These are phyloP conservation scores for Mucor velutinosus DNA, from an alignment of 371 early-diverging fungal species.

Conservation along the genomic window DNA sequence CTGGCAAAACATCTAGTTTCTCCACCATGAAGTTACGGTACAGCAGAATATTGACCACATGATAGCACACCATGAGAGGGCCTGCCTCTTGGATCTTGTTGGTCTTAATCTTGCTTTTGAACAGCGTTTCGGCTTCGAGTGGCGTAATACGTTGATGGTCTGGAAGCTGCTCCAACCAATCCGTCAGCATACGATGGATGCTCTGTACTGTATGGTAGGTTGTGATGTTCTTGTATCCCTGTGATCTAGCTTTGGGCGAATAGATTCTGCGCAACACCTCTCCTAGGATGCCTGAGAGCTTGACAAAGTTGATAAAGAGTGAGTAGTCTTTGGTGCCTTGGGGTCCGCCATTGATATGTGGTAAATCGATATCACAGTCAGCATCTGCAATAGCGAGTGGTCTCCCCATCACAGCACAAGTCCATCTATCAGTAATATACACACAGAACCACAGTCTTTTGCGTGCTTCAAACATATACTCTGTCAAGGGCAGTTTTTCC, in stretches of 20 bases:
- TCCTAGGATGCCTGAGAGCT: slow-evolving; percentile 45
- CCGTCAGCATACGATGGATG: slow-evolving; percentile 33
- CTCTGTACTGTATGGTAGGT: slow-evolving; percentile 33
- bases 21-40: slow-evolving; percentile 54
- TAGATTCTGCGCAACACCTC: slow-evolving; percentile 46
- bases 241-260: slow-evolving; percentile 44
- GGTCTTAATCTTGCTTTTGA: slow-evolving; percentile 6
- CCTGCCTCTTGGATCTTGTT: slow-evolving; percentile 32
- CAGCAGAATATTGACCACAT: slow-evolving; percentile 47
- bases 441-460: slow-evolving; percentile 47
- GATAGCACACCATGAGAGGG: slow-evolving; percentile 50
- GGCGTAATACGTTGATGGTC: slow-evolving; percentile 27
- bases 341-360: slow-evolving; percentile 18
- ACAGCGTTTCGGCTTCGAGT: slow-evolving; percentile 8
- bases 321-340: slow-evolving; percentile 28
- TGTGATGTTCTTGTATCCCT: slow-evolving; percentile 25
- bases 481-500: slow-evolving; percentile 22
- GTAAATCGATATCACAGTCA: slow-evolving; percentile 52
- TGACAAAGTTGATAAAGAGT: slow-evolving; percentile 43
- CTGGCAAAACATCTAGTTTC: slow-evolving; percentile 17
- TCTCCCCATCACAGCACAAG: slow-evolving; percentile 46
- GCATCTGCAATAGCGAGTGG: slow-evolving; percentile 51
- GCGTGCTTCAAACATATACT: slow-evolving; percentile 28
- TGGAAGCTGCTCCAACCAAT: slow-evolving; percentile 41
- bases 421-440: slow-evolving; percentile 48